Evolutionary conservation across 768 basidiomycete species (phyloP), one percentile per base, ranked within the genome.

Genomic region (Austroboletus eburneus): DNA sequence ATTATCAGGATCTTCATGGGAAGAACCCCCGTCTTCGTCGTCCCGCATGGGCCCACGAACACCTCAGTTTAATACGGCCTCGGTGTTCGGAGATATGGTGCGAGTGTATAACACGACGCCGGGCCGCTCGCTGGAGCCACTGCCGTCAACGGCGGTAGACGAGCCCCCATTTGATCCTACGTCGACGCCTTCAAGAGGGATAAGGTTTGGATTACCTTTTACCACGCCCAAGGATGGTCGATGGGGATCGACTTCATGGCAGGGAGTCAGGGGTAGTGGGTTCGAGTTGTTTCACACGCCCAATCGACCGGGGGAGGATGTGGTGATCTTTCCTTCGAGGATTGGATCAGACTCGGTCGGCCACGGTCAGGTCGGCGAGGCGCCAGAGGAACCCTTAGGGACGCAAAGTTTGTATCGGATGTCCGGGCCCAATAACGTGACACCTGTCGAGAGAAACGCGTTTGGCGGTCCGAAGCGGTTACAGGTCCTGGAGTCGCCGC

Each of bases 151-250:
- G 39, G 29, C 46, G 4, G 64, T 65, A 18, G 79, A 83, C 16
- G 80, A 80, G 34, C 69, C 73, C 5, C 77, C 81, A 1, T 91
- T 88, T 57, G 87, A 91, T 62, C 86, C 87, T 5, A 80, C 81
- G 21, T 84, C 85, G 17, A 89, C 87, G 9, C 87, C 87, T 4
- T 89, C 87, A n/a, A 72, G 87, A 36, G 85, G 87, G 4, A 80
- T 87, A 55, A 79, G 71, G 57, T 80, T 86, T 55, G 72, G 72
- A 35, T 58, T 65, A 14, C 67, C 80, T 3, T 83, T 83, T 56
- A 67, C 75, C 33, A 85, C 83, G 17, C 84, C 83, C n/a, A 86
- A 83, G 62, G 73, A 73, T 39, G 72, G 63, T 25, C 52, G 69
- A 29, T 81, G 78, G 77, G 48, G 53, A 14, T 35, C 45, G 22